Evolutionary conservation across 495 filamentous ascomycete species (phyloP), one percentile per base, ranked within the genome.

Genomic region (Trichoderma erinaceum): DNA sequence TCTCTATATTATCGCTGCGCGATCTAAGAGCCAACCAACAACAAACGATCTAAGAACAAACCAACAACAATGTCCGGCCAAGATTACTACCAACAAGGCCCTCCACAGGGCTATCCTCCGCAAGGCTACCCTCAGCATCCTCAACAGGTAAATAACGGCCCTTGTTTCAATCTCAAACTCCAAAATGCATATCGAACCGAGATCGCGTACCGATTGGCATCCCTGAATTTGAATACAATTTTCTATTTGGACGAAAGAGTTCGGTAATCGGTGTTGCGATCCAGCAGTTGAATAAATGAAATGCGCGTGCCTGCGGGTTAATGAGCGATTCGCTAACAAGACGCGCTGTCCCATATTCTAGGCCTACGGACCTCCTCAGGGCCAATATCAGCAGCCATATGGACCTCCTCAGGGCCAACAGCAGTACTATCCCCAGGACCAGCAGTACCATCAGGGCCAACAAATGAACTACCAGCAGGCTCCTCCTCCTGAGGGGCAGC

Each of bases 61-160:
- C 63, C 25, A 69, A 66, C 27, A 70, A 68, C 21, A 41, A 85
- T 85, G 82, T 74, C 82, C 67, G 78, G 74, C 72, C 77, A 83
- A 73, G 78, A 77, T 43, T 83, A 83, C 71, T 83, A 83, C 71
- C 70, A 76, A 71, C 70, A 75, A 32, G 35, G 35, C 7, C 44
- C 44, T 7, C 44, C 5, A 4, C 44, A 48, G n/a, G 44, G 44
- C 44, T 48, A 48, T 18, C 44, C 44, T 48, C 44, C 8, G 12
- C 56, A 61, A 13, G 56, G 56, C 25, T 52, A 52, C n/a, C 78
- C 79, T 66, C 79, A 81, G 74, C 74, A 73, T 41, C 78, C 77
- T 73, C 77, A 70, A 8, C 72, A 71, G 71, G 75, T 76, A 76
- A 46, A 73, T 76, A 27, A 63, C 56, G 41, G 44, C 44, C 56